These are phyloP conservation scores for Sarcodon aspratus DNA, from an alignment of 768 basidiomycete genomes.

Conservation along the genomic window DNA sequence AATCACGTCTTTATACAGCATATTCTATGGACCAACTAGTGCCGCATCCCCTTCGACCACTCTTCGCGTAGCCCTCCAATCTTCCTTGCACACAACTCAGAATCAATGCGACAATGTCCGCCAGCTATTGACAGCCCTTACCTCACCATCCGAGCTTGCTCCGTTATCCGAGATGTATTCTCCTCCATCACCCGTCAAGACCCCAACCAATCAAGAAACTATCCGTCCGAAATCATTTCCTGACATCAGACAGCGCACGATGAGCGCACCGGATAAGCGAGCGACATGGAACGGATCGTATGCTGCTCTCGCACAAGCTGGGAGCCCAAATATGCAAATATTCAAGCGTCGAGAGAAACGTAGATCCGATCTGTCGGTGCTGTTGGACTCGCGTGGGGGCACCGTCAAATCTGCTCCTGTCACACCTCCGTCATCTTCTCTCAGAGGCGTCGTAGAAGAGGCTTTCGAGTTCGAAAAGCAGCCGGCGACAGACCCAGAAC, in stretches of 20 bases:
- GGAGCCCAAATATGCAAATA: constrained; percentile 32
- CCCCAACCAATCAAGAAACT: constrained; percentile 18
- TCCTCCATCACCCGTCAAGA: constrained; percentile 48
- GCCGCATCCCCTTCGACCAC: constrained; percentile 37
- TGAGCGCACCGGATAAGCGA: constrained; percentile 33
- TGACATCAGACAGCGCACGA: constrained; percentile 15
- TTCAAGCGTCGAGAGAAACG: constrained; percentile 36
- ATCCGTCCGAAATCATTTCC: constrained; percentile 32
- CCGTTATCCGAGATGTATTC: constrained; percentile 86
- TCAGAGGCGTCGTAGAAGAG: constrained; percentile 27
- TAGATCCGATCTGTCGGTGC: constrained; percentile 38
- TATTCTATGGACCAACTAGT: constrained; percentile 29
- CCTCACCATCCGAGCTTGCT: constrained; percentile 57
- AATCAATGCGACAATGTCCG: constrained; percentile 77
- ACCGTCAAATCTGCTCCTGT: constrained; percentile 27
- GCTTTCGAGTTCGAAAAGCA: constrained; percentile 19
- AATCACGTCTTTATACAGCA: constrained; percentile 11
- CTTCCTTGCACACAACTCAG: constrained; percentile 65
- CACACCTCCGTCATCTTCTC: constrained; percentile 14
- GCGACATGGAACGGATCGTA: constrained; percentile 72
- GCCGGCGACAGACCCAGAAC: constrained; percentile 1
- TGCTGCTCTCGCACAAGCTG: constrained; percentile 33
- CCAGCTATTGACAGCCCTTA: constrained; percentile 65
- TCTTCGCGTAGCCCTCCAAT: constrained; percentile 63
- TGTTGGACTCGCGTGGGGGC: constrained; percentile 23